Evolutionary conservation across 2,329 filamentous ascomycete species (phyloP), one percentile per base, ranked within the genome.

Genomic region (Botryosphaeria dothidea): DNA sequence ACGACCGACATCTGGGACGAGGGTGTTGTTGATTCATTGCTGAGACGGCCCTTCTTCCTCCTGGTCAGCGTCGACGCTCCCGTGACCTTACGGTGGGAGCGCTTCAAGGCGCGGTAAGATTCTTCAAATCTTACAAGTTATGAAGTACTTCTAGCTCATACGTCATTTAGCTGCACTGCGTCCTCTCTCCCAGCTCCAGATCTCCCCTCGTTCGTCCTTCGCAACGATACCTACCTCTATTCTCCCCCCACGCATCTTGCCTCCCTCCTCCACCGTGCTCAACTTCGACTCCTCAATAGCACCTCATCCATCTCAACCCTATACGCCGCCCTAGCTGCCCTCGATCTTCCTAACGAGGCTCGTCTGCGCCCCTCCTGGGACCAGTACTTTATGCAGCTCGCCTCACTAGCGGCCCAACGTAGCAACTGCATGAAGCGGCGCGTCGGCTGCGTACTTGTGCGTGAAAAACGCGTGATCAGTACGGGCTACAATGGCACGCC

Each of bases 401-500:
- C 95, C 4, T 92, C 91, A 36, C 87, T 99, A 54, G 95, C 95
- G 7, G 92, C 94, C 0, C 90, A 92, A 70, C 87, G 95, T 68
- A 92, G 90, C 74, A 99, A 99, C 78, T 99, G 95, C 82, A 99
- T 99, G 95, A 97, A 98, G 81, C 86, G 95, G 31, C 88, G 94
- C 69, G 95, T 99, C 1, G 95, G 95, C 7, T 97, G 93, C 79
- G 95, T 98, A 6, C 84, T 99, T 9, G 93, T 98, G 36, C 85
- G 90, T 68, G 90, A 93, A 73, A 89, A 89, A 72, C 87, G 93
- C 70, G 95, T 99, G 68, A 92, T 98, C 70, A 92, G 90, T 74
- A 99, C 95, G 0, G 95, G 95, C 21, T 99, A 99, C 81, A 99
- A 99, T 78, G 95, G 95, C 67, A 98, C 95, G n/a, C 93, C 95